A percentile compares a stretch with the other conserved stretches of the same genome.
Evolutionary conservation across 345 rosid genomes (phyloP).

Genomic region (Citrus inodora): DNA sequence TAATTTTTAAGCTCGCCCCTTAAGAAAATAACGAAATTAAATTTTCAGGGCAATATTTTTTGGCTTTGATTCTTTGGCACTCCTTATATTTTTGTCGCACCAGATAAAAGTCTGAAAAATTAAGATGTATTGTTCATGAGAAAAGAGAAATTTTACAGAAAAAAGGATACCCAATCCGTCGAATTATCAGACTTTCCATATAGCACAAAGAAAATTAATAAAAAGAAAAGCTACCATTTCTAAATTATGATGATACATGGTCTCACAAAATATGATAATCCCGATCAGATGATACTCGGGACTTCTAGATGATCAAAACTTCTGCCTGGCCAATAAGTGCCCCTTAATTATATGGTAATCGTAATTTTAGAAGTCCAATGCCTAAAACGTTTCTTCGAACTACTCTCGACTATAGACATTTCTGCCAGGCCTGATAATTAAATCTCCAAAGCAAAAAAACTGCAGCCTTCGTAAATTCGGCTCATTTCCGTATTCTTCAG

Average conservation of each 20-base stretch:
- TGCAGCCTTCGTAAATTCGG: neutral
- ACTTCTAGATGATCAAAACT: constrained; percentile 9
- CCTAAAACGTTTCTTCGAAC: neutral
- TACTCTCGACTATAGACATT: neutral
- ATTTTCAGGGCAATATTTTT: too few species aligned
- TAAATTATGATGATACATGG: constrained; percentile 4
- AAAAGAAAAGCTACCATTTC: neutral
- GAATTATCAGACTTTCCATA: neutral
- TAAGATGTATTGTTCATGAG: neutral
- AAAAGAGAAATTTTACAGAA: neutral
- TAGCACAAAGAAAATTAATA: neutral
- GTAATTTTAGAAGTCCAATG: neutral
- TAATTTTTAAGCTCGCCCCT: too few species aligned
- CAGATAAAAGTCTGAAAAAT: too few species aligned
- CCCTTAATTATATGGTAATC: neutral
- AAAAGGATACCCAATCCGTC: neutral
- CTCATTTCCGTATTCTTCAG: neutral
- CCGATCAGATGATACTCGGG: neutral
- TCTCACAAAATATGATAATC: neutral
- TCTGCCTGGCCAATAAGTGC: neutral
- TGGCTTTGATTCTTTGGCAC: too few species aligned
- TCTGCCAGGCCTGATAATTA: neutral
- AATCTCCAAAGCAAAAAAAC: neutral
- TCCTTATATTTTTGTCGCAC: too few species aligned
- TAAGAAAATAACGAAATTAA: too few species aligned